These are phyloP conservation scores for Tylopilus balloui DNA, from an alignment of 768 basidiomycete species.

Conservation along the genomic window DNA sequence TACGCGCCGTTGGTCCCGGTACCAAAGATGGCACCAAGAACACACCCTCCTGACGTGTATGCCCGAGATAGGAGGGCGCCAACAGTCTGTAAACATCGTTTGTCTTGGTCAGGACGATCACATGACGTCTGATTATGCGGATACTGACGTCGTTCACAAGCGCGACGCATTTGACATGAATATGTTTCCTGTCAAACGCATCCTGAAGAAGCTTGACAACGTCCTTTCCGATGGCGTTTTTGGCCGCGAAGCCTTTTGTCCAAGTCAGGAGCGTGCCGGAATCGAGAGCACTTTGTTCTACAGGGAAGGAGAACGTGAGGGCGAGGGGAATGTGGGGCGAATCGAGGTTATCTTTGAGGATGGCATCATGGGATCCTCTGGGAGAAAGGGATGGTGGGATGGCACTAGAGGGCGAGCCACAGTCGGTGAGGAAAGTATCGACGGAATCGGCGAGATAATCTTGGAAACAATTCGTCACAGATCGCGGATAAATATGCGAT, in stretches of 20 bases:
- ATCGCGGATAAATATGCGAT: background rate
- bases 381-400: constrained; percentile 27
- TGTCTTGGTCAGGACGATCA: constrained; percentile 8
- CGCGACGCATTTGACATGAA: constrained; percentile 88
- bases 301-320: constrained; percentile 96
- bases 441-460: constrained; percentile 98
- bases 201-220: constrained; percentile 87
- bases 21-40: constrained; percentile 91
- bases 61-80: constrained; percentile 91
- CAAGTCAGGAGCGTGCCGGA: constrained; percentile 88
- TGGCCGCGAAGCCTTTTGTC: constrained; percentile 95
- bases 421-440: constrained; percentile 81
- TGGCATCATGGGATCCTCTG: constrained; percentile 10
- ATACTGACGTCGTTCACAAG: constrained; percentile 89
- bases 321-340: constrained; percentile 64
- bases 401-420: constrained; percentile 25
- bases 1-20: constrained; percentile 99
- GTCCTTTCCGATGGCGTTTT: constrained; percentile 85
- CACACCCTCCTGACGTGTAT: constrained; percentile 88
- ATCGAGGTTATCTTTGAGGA: constrained; percentile 26
- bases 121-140: constrained; percentile 22
- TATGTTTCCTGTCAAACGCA: constrained; percentile 86
- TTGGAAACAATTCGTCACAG: constrained; percentile 32
- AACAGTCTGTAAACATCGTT: constrained; percentile 62
- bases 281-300: constrained; percentile 91